Evolutionary conservation across 352 stramenopile genomes (phyloP).

Genomic region (Phytophthora ramorum): DNA sequence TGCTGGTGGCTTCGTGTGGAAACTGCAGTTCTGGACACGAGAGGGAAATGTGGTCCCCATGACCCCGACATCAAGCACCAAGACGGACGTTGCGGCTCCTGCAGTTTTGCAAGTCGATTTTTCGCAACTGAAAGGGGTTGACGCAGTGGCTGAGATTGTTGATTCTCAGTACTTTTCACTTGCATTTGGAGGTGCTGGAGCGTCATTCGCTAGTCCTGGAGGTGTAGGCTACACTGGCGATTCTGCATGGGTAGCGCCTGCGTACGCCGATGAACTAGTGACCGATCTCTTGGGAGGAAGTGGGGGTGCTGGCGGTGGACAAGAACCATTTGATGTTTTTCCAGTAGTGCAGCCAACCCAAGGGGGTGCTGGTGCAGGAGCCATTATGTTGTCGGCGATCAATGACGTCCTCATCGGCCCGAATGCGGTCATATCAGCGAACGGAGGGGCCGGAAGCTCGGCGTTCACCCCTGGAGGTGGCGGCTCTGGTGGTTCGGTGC

Average conservation of each 20-base stretch:
- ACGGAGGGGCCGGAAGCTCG: conserved; percentile 62
- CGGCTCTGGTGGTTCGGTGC: conserved; percentile 59
- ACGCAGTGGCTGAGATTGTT: conserved; percentile 61
- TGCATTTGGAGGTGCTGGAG: conserved; percentile 89
- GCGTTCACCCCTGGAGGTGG: conserved; percentile 68
- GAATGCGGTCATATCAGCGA: conserved; percentile 78
- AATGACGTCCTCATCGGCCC: conserved; percentile 95
- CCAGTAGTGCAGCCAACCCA: conserved; percentile 69
- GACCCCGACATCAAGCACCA: conserved; percentile 72
- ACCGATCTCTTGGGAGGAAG: conserved; percentile 92
- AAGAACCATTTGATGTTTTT: conserved; percentile 83
- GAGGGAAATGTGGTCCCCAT: conserved; percentile 79
- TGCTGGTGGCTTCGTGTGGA: conserved; percentile 90
- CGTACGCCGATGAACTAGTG: conserved; percentile 60
- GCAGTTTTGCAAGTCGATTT: conserved; percentile 52
- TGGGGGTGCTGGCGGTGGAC: conserved; percentile 88
- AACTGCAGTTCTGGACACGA: conserved; percentile 90
- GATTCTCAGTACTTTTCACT: conserved; percentile 90
- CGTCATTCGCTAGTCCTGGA: conserved; percentile 59
- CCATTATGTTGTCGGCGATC: conserved; percentile 84
- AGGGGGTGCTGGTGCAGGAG: conserved; percentile 93
- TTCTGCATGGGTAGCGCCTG: conserved; percentile 19
- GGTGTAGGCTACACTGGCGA: conserved; percentile 61
- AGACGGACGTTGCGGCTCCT: conserved; percentile 33
- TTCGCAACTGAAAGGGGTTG: conserved; percentile 52